Base-by-base conservation (phyloP, 2,329 filamentous ascomycete species). In the Arthrinium phaeospermum region DNA sequence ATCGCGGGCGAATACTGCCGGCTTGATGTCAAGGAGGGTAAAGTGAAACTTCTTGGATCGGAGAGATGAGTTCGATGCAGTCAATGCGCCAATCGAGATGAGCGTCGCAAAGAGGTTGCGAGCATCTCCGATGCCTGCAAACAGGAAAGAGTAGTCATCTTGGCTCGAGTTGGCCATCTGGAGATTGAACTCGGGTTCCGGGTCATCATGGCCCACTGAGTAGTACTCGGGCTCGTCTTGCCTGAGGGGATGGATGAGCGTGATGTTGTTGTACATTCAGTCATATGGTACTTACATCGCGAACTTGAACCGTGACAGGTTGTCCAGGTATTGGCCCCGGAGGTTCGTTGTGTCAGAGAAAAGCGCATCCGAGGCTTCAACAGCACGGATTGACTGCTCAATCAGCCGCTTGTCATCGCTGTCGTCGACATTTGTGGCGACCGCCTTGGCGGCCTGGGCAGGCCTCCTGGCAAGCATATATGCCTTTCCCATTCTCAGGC, bases 111-210 rank as follows among this genome's bases (percentile, higher is more conserved):
- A 76, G 37, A 77, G 45, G 45, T 78, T 73, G 6, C 75, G 75
- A 22, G 72, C 77, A 57, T 79, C 77, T 14, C 78, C 78, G 69
- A 73, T 75, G 30, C 78, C 75, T 24, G 75, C 77, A 67, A 78
- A 75, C 46, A 79, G 70, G 22, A 77, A 72, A 4, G 74, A 70
- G 2, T 78, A 27, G 27, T 75, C 68, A 27, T 73, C 70, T n/a
- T 68, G n/a, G 6, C 57, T n/a, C 3, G 51, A 72, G 8, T 57
- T 34, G 13, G 57, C 34, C 24, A 71, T 51, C 10, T 49, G 4
- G 2, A 68, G 45, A 22, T 75, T 74, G 49, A 72, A 72, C 14
- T 75, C 57, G n/a, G 67, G 37, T 34, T 74, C 72, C 24, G 73
- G 72, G 4, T 44, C 22, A 69, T 76, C 76, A 45, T 76, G 75